Percentiles rank a stretch among this genome's conserved stretches.
These are phyloP conservation scores for Calocybe indica DNA, from an alignment of 768 basidiomycete genomes.

Conservation along the genomic window DNA sequence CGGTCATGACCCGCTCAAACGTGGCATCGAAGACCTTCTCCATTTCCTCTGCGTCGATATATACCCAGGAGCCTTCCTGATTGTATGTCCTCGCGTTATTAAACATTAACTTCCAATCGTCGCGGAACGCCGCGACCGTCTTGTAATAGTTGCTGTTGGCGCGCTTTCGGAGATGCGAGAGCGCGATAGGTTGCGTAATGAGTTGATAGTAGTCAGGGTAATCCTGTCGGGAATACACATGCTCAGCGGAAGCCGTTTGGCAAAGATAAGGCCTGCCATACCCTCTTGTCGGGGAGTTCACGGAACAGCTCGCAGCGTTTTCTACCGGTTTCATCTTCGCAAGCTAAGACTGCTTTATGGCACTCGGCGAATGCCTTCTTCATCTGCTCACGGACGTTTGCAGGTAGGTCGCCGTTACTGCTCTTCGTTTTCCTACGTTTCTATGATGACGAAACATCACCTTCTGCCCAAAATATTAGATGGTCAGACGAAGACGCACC, in stretches of 20 bases:
- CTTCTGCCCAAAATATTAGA: background rate
- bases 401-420: slow-evolving; percentile 43
- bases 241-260: slow-evolving; percentile 9
- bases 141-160: slow-evolving; percentile 64
- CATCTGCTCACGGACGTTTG: slow-evolving; percentile 65
- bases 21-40: slow-evolving; percentile 78
- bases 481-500: slow-evolving; percentile 32
- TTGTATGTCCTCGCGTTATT: slow-evolving; percentile 92
- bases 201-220: slow-evolving; percentile 93
- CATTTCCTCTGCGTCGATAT: slow-evolving; percentile 91
- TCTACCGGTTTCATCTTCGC: slow-evolving; percentile 68
- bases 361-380: slow-evolving; percentile 79
- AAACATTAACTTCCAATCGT: slow-evolving; percentile 90
- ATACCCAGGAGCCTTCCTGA: slow-evolving; percentile 93
- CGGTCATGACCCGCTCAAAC: slow-evolving; percentile 57
- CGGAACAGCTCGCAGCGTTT: slow-evolving; percentile 85
- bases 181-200: slow-evolving; percentile 82
- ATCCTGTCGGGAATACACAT: slow-evolving; percentile 37
- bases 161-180: slow-evolving; percentile 82
- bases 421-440: slow-evolving; percentile 81
- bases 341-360: slow-evolving; percentile 64
- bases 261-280: slow-evolving; percentile 16
- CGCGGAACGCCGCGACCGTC: slow-evolving; percentile 60
- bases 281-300: slow-evolving; percentile 77
- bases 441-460: slow-evolving; percentile 27